Conservation (phyloP, 2,329 filamentous ascomycete species). For the Cadophora malorum region DNA sequence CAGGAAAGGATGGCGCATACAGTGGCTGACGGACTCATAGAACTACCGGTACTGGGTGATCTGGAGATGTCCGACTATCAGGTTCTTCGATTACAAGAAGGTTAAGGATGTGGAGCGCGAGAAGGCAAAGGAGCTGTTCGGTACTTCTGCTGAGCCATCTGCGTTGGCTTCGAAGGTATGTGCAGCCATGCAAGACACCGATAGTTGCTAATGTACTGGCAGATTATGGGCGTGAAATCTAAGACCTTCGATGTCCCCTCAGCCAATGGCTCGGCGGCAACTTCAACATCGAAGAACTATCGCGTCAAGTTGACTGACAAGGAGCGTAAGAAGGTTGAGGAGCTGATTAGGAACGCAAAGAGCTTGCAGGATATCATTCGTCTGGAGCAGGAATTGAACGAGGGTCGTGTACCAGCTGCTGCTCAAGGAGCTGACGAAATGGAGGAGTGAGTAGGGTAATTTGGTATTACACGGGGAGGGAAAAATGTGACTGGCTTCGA, state of each 20-base stretch:
- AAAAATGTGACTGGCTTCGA: constrained; percentile 14
- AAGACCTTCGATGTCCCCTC: constrained; percentile 69
- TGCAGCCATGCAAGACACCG: not conserved
- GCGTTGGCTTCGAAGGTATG: constrained; percentile 75
- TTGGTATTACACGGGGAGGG: not conserved
- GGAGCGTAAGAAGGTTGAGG: constrained; percentile 85
- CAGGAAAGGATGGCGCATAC: not conserved
- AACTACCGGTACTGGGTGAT: constrained; percentile 93
- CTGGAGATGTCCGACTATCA: constrained; percentile 82
- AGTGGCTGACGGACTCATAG: constrained; percentile 52
- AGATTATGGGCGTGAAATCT: constrained; percentile 87
- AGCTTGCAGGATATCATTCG: constrained; percentile 88
- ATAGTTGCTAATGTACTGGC: constrained; percentile 16
- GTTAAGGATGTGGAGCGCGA: constrained; percentile 86
- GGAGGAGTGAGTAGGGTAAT: constrained; percentile 58
- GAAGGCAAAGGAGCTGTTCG: constrained; percentile 81
- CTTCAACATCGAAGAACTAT: constrained; percentile 67
- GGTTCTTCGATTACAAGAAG: constrained; percentile 92
- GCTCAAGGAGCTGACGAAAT: constrained; percentile 62
- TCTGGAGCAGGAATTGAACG: constrained; percentile 89
- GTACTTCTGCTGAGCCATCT: constrained; percentile 77
- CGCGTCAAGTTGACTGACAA: constrained; percentile 85
- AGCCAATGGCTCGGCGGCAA: constrained; percentile 52
- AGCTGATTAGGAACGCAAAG: constrained; percentile 86
- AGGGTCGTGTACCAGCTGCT: constrained; percentile 81